Evolutionary conservation across 2,329 filamentous ascomycete species (phyloP).

Genomic region (Sporothrix schenckii): DNA sequence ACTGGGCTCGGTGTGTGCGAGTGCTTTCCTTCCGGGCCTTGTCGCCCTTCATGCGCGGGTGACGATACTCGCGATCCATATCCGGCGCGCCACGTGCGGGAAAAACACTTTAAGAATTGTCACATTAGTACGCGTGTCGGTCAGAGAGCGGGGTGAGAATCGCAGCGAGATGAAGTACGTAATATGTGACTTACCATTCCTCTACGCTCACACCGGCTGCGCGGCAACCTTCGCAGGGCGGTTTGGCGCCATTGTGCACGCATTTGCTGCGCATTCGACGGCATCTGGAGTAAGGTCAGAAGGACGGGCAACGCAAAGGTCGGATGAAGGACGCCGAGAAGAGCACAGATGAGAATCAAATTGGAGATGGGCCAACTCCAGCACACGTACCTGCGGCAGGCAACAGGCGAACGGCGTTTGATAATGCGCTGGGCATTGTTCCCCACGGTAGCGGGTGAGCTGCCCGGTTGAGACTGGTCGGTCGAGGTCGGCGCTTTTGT

Average conservation of each 20-base stretch:
- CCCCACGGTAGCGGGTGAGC: not conserved
- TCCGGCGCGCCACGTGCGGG: constrained; percentile 57
- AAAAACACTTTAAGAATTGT: constrained; percentile 49
- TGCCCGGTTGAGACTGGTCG: not conserved
- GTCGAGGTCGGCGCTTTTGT: not conserved
- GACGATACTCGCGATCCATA: constrained; percentile 59
- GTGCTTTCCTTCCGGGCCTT: constrained; percentile 46
- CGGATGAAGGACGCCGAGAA: not conserved
- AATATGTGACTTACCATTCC: constrained; percentile 52
- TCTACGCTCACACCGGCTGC: constrained; percentile 53
- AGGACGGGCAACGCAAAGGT: not conserved
- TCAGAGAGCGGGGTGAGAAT: not conserved
- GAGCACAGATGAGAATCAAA: not conserved
- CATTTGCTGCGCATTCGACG: constrained; percentile 39
- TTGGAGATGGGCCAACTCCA: not conserved
- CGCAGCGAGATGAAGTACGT: not conserved
- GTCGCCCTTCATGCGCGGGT: constrained; percentile 56
- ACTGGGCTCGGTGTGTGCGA: constrained; percentile 4
- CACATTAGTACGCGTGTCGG: not conserved
- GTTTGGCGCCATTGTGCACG: constrained; percentile 35
- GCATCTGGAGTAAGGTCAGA: constrained; percentile 31
- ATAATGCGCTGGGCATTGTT: constrained; percentile 30
- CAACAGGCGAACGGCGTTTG: constrained; percentile 37
- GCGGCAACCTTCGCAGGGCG: constrained; percentile 53
- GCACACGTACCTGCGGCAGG: constrained; percentile 35